Conservation (phyloP, 192 early-diverging fungal species). For the Backusella australiensis region DNA sequence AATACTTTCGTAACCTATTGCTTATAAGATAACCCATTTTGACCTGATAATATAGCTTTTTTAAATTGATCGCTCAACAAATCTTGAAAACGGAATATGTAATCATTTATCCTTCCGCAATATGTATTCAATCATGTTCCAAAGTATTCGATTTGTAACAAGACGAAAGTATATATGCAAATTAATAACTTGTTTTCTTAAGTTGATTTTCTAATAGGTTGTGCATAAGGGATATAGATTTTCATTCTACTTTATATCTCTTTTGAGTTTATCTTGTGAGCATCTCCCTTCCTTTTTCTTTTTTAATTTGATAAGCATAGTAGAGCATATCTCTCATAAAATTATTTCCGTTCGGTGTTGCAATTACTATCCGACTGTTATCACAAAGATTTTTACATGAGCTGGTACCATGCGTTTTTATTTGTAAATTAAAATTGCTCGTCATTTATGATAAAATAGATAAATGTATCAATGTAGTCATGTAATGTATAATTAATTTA, state of each 20-base stretch:
- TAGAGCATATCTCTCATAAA: neutral
- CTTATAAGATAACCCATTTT: neutral
- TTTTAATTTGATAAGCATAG: neutral
- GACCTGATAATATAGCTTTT: neutral
- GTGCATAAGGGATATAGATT: neutral
- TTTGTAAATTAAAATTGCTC: neutral
- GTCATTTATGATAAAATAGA: neutral
- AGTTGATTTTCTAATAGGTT: neutral
- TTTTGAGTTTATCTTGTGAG: no score
- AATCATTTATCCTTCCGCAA: neutral
- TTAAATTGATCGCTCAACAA: neutral
- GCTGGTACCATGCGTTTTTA: neutral
- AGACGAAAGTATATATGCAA: neutral
- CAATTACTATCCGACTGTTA: neutral
- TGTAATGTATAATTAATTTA: neutral
- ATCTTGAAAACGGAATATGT: neutral
- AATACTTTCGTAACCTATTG: neutral
- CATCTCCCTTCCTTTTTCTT: neutral
- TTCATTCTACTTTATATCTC: no score
- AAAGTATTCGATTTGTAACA: neutral
- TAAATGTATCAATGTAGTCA: neutral
- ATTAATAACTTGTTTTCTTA: neutral
- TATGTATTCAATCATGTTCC: neutral
- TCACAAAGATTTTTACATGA: neutral
- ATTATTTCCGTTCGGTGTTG: neutral